phyloP scores from a whole-genome alignment of 2,329 filamentous ascomycete genomes.

The Colletotrichum sp. region DNA sequence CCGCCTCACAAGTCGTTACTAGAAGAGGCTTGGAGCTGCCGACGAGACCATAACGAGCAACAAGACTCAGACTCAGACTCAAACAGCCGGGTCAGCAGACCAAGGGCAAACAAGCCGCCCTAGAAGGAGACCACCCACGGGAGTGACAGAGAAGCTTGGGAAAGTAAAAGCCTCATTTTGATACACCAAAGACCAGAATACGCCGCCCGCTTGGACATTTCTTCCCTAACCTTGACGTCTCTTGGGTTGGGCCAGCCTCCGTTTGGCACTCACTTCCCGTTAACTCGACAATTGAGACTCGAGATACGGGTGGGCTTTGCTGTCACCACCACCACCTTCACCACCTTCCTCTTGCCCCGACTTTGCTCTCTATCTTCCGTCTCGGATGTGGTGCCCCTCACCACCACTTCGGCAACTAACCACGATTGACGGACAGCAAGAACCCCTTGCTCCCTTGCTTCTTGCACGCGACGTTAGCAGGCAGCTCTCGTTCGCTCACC shows the following conservation, averaged over 20 bases:
- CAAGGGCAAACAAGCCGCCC: background rate
- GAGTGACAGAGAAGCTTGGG: background rate
- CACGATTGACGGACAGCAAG: slow-evolving; percentile 1
- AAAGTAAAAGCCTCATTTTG: background rate
- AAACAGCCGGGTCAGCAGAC: slow-evolving; percentile 4
- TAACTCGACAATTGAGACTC: background rate
- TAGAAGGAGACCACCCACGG: background rate
- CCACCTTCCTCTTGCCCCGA: background rate
- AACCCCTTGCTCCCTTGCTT: slow-evolving; percentile 18
- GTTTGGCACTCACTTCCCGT: background rate
- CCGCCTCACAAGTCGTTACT: background rate
- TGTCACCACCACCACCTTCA: background rate
- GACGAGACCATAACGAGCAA: background rate
- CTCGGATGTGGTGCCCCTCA: slow-evolving; percentile 6
- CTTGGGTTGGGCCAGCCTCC: background rate
- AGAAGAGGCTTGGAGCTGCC: slow-evolving; percentile 9
- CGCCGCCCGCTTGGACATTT: background rate
- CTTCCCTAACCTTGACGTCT: background rate
- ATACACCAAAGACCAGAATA: background rate
- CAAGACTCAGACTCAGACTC: slow-evolving; percentile 1
- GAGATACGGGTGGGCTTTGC: background rate
- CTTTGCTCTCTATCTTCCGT: background rate
- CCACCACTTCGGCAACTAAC: slow-evolving; percentile 13
- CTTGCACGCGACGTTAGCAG: background rate
- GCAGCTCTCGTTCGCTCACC: background rate